A percentile compares a stretch with the other conserved stretches of the same genome.
These are phyloP conservation scores for Hyphopichia khmerensis DNA, from an alignment of 1,139 yeast species.

Conservation along the genomic window DNA sequence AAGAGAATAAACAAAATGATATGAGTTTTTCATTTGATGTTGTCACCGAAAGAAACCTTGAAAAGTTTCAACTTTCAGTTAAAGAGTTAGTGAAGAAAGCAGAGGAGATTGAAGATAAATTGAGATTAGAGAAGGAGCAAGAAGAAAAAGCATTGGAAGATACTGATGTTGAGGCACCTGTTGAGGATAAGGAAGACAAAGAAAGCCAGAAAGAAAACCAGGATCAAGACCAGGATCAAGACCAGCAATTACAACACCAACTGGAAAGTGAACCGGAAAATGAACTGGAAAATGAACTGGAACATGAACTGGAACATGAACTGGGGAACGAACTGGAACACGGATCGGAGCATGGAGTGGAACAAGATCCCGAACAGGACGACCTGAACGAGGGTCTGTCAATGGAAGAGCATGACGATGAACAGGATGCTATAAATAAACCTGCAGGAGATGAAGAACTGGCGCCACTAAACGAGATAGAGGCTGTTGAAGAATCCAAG, in stretches of 20 bases:
- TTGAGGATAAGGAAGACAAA: conserved; percentile 5
- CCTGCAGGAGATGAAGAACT: conserved; percentile 7
- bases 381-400: too few species aligned
- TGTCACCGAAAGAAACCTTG: conserved; percentile 44
- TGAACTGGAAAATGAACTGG: conserved; percentile 8
- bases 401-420: too few species aligned
- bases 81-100: conserved; percentile 28
- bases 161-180: too few species aligned
- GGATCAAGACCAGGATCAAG: conserved; percentile 10
- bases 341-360: too few species aligned
- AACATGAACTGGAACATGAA: too few species aligned
- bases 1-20: conserved; percentile 18
- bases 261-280: conserved; percentile 3
- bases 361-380: too few species aligned
- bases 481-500: too few species aligned
- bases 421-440: too few species aligned
- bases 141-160: conserved; percentile 10
- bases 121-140: conserved; percentile 3
- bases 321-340: too few species aligned
- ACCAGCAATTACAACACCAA: too few species aligned
- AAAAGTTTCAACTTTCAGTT: conserved; percentile 38
- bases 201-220: conserved; percentile 3
- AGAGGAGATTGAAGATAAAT: conserved; percentile 16
- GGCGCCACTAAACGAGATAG: too few species aligned
- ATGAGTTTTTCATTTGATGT: conserved; percentile 41